Percentiles rank a stretch among this genome's conserved stretches.
These are phyloP conservation scores for Pseudogymnoascus sp. DNA, from an alignment of 2,329 filamentous ascomycete genomes.

Conservation along the genomic window DNA sequence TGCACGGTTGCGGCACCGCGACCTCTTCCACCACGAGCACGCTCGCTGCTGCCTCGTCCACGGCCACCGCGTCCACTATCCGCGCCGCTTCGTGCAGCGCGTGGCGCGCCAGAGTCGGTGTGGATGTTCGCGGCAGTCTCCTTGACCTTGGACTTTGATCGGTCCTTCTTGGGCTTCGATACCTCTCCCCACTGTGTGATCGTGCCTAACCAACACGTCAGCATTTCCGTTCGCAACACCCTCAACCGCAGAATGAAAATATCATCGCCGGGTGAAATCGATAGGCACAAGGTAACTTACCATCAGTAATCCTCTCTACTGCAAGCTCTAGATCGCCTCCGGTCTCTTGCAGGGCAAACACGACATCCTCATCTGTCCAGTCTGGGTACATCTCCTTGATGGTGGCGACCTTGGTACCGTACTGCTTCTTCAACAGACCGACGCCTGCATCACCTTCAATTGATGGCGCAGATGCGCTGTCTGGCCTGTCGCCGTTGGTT, in stretches of 20 bases:
- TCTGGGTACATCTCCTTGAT: constrained; percentile 91
- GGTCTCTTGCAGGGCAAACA: constrained; percentile 86
- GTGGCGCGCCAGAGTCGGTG: constrained; percentile 42
- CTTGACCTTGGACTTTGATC: constrained; percentile 62
- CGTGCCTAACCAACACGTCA: constrained; percentile 45
- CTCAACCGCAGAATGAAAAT: not conserved
- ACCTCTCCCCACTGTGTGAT: constrained; percentile 82
- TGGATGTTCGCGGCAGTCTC: constrained; percentile 42
- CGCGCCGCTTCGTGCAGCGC: constrained; percentile 50
- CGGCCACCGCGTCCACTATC: constrained; percentile 55
- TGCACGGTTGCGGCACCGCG: constrained; percentile 51
- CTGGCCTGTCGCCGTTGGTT: constrained; percentile 65
- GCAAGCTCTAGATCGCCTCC: constrained; percentile 68
- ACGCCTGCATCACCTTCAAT: constrained; percentile 83
- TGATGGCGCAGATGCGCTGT: constrained; percentile 48
- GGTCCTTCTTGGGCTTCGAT: constrained; percentile 69
- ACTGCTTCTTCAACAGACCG: constrained; percentile 84
- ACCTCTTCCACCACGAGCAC: constrained; percentile 51
- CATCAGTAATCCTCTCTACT: constrained; percentile 72
- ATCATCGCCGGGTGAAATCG: constrained; percentile 6
- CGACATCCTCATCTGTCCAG: constrained; percentile 91
- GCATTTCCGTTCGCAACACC: not conserved
- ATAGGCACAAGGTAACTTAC: constrained; percentile 36
- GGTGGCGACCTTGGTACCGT: constrained; percentile 66
- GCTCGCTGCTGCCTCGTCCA: constrained; percentile 50